A percentile compares a stretch with the other conserved stretches of the same genome.
Conservation (phyloP, 2,329 filamentous ascomycete genomes). For the Penicillium rolfsii region DNA sequence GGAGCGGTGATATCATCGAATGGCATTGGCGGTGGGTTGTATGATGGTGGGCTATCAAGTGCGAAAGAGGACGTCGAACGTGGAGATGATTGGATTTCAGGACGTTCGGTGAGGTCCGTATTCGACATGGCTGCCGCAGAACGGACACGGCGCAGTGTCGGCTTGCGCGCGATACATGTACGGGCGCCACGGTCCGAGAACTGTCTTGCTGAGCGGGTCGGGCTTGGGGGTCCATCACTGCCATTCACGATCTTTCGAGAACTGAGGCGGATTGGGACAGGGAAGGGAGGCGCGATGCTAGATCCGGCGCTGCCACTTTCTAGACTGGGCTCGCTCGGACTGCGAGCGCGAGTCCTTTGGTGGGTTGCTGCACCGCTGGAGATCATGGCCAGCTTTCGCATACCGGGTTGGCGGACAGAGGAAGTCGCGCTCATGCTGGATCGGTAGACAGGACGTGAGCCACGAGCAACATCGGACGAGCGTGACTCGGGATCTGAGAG, state of each 20-base stretch:
- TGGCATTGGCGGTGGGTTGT: conserved; percentile 70
- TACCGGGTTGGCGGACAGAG: conserved; percentile 59
- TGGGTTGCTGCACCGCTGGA: conserved; percentile 76
- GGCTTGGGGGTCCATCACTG: conserved; percentile 79
- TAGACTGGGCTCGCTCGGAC: conserved; percentile 50
- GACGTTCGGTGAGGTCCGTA: conserved; percentile 50
- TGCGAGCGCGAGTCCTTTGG: conserved; percentile 61
- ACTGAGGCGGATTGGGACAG: conserved; percentile 86
- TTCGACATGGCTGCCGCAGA: conserved; percentile 75
- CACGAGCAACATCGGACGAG: conserved; percentile 28
- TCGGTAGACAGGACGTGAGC: conserved; percentile 31
- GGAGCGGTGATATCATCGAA: conserved; percentile 68
- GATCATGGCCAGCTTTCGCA: conserved; percentile 79
- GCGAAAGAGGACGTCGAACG: conserved; percentile 69
- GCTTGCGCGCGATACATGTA: conserved; percentile 60
- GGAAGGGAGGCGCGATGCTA: conserved; percentile 73
- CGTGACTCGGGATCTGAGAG: conserved; percentile 36
- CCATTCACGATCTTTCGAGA: conserved; percentile 72
- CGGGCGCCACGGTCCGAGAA: conserved; percentile 60
- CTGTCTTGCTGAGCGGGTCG: conserved; percentile 63
- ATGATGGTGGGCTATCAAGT: conserved; percentile 63
- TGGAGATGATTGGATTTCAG: conserved; percentile 52
- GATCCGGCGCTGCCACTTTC: conserved; percentile 44
- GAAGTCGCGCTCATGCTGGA: conserved; percentile 45
- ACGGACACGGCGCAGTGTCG: conserved; percentile 75